Percentiles rank a stretch among this genome's conserved stretches.
phyloP scores from a whole-genome alignment of 1,139 yeast genomes.

The Torulaspora globosa region DNA sequence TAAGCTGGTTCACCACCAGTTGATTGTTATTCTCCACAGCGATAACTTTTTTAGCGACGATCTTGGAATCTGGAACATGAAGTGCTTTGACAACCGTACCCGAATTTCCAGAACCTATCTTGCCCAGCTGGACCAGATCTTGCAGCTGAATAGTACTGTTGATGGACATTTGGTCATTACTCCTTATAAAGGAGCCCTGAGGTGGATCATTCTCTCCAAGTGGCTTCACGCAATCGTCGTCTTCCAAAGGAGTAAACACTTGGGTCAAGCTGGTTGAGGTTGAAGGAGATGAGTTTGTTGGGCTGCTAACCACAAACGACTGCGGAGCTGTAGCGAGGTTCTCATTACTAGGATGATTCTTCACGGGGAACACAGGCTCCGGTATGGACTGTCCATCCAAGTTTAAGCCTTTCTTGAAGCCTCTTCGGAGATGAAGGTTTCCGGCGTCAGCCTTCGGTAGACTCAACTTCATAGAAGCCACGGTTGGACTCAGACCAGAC shows the following conservation, averaged over 20 bases:
- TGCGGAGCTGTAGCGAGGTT: conserved; percentile 11
- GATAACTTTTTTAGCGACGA: conserved; percentile 88
- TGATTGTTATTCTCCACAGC: conserved; percentile 76
- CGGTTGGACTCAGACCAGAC: background rate
- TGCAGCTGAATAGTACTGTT: conserved; percentile 29
- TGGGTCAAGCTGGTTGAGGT: conserved; percentile 17
- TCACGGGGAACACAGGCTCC: conserved; percentile 8
- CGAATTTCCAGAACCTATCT: conserved; percentile 88
- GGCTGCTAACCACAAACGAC: conserved; percentile 17
- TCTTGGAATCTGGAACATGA: conserved; percentile 81
- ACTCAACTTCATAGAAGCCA: conserved; percentile 5
- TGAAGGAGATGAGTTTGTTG: conserved; percentile 18
- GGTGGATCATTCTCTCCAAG: conserved; percentile 10
- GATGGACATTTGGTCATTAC: conserved; percentile 8
- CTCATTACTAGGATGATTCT: conserved; percentile 4
- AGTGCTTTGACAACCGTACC: conserved; percentile 88
- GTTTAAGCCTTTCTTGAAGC: conserved; percentile 13
- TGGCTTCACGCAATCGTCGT: conserved; percentile 6
- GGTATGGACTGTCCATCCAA: conserved; percentile 9
- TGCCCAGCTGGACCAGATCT: conserved; percentile 70
- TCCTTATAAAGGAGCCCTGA: conserved; percentile 10
- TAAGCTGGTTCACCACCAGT: conserved; percentile 76
- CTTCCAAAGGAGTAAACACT: conserved; percentile 17
- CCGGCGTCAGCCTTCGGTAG: conserved; percentile 11
- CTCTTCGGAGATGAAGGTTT: conserved; percentile 15